Conservation (phyloP, 176 grass and related monocot genomes). For the Panicum miliaceum region DNA sequence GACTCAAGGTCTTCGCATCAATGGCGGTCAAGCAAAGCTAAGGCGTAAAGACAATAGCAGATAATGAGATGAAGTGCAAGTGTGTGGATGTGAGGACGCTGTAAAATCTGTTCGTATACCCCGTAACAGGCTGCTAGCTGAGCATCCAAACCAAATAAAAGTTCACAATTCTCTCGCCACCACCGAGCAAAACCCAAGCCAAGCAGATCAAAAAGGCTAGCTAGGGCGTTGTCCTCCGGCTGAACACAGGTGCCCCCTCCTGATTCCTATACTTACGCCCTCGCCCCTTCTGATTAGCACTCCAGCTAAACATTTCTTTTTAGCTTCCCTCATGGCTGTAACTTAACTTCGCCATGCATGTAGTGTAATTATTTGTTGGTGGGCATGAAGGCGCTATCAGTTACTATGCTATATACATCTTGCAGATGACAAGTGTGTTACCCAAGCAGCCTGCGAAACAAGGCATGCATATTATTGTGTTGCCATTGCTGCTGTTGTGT, state of each 20-base stretch:
- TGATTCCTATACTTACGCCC: too few species aligned
- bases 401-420: too few species aligned
- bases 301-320: too few species aligned
- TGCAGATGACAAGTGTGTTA: too few species aligned
- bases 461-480: background rate
- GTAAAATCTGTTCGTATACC: conserved; percentile 1
- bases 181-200: background rate
- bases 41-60: background rate
- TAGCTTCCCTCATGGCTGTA: too few species aligned
- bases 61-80: background rate
- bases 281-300: too few species aligned
- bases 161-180: background rate
- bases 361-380: too few species aligned
- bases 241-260: too few species aligned
- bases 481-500: background rate
- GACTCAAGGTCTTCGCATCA: background rate
- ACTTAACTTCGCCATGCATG: too few species aligned
- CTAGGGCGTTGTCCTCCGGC: background rate
- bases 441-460: too few species aligned
- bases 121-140: background rate
- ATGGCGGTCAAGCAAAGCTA: background rate
- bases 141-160: background rate
- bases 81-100: background rate
- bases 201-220: too few species aligned
- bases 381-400: too few species aligned